Conservation (phyloP, 805 yeast genomes). For the Saccharomycopsis sp. region DNA sequence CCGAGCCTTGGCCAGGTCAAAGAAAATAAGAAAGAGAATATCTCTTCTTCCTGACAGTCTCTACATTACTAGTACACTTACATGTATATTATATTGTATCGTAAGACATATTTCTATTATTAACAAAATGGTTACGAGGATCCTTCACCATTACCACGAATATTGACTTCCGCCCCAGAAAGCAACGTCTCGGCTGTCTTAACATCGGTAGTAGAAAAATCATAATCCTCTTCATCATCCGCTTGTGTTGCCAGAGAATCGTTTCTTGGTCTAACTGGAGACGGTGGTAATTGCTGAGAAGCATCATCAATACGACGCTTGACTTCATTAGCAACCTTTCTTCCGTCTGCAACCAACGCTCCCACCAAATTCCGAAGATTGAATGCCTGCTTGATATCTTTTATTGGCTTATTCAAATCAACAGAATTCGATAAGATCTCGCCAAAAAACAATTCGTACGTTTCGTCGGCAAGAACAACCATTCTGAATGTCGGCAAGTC, state of each 20-base stretch:
- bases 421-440: conserved; percentile 60
- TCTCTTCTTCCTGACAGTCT: too few species aligned
- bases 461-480: conserved; percentile 91
- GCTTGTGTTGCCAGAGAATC: neutral
- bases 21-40: too few species aligned
- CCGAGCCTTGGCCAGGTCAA: too few species aligned
- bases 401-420: conserved; percentile 53
- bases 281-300: conserved; percentile 29
- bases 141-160: neutral
- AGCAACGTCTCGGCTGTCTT: conserved; percentile 15
- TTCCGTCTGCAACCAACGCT: conserved; percentile 85
- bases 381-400: conserved; percentile 38
- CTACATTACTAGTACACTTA: too few species aligned
- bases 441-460: conserved; percentile 79
- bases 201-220: conserved; percentile 10
- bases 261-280: conserved; percentile 1
- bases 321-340: conserved; percentile 84
- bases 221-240: conserved; percentile 19
- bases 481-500: conserved; percentile 86
- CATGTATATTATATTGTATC: neutral
- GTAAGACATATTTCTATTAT: too few species aligned
- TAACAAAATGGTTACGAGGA: too few species aligned
- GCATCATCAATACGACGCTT: conserved; percentile 80
- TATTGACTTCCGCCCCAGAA: conserved; percentile 16
- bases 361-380: conserved; percentile 84